These are phyloP conservation scores for Cynanchum wilfordii DNA, from an alignment of 257 asterid species.

Conservation along the genomic window DNA sequence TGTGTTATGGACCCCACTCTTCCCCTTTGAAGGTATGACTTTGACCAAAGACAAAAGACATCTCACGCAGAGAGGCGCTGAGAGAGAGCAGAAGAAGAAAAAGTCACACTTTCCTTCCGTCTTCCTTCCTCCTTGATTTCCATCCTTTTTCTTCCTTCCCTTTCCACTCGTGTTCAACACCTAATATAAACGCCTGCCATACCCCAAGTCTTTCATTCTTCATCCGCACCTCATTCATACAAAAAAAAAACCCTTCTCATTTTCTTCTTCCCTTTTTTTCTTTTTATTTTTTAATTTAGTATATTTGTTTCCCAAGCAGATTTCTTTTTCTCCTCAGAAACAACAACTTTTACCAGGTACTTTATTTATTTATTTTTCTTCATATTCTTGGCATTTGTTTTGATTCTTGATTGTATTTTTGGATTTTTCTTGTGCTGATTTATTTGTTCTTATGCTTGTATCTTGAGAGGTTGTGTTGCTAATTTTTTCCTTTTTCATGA, in stretches of 20 bases:
- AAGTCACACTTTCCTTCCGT: constrained; percentile 59
- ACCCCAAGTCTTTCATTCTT: constrained; percentile 16
- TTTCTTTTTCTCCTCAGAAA: neutral
- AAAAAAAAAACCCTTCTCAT: too few relatives aligned
- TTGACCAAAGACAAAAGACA: constrained; percentile 32
- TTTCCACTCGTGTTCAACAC: neutral
- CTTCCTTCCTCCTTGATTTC: constrained; percentile 30
- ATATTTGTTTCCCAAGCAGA: too few relatives aligned
- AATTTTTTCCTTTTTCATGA: constrained; percentile 3
- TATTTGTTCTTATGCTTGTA: neutral
- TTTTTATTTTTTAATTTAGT: too few relatives aligned
- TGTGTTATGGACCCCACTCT: constrained; percentile 33
- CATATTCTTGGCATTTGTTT: constrained; percentile 5
- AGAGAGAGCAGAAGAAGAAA: constrained; percentile 9
- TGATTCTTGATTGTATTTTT: neutral
- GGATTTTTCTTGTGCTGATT: neutral
- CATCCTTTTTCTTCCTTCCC: neutral
- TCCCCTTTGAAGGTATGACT: constrained; percentile 50
- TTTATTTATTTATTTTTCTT: neutral
- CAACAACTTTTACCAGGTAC: constrained; percentile 29
- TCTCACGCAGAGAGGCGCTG: neutral
- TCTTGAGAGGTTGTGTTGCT: neutral
- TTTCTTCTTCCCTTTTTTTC: too few relatives aligned
- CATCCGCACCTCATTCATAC: neutral
- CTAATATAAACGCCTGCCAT: constrained; percentile 35